Percentiles rank a stretch among this genome's conserved stretches.
Conservation (phyloP, 1,284 basidiomycete species). For the Salmacisia buchloeana region DNA sequence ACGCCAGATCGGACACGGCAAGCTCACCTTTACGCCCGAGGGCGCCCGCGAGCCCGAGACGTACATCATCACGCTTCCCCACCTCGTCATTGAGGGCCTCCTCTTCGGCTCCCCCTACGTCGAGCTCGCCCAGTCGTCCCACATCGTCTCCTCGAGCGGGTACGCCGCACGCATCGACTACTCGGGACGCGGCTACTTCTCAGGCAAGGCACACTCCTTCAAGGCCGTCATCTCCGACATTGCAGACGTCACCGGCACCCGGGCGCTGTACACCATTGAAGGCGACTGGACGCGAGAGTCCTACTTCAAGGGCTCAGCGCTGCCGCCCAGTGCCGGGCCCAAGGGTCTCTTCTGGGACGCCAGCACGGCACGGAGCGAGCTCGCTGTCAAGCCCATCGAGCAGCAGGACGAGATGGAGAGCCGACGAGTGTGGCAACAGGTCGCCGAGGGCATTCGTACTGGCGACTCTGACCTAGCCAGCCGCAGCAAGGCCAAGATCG, state of each 20-base stretch:
- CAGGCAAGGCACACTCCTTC: slow-evolving; percentile 86
- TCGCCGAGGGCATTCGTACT: slow-evolving; percentile 82
- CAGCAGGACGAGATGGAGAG: slow-evolving; percentile 79
- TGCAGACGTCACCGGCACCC: slow-evolving; percentile 49
- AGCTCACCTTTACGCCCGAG: slow-evolving; percentile 66
- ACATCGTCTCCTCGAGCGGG: slow-evolving; percentile 76
- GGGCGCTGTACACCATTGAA: slow-evolving; percentile 63
- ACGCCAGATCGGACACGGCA: slow-evolving; percentile 90
- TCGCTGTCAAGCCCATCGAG: slow-evolving; percentile 61
- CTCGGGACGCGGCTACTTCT: slow-evolving; percentile 88
- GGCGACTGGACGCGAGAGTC: slow-evolving; percentile 80
- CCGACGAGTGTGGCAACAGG: slow-evolving; percentile 74
- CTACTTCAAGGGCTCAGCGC: slow-evolving; percentile 49
- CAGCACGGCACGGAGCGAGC: slow-evolving; percentile 62
- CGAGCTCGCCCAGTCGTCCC: slow-evolving; percentile 75
- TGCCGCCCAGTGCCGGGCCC: slow-evolving; percentile 23
- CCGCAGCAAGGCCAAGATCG: slow-evolving; percentile 81
- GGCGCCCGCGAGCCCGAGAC: slow-evolving; percentile 58
- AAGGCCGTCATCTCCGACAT: slow-evolving; percentile 67
- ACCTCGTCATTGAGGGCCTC: slow-evolving; percentile 50
- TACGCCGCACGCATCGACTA: slow-evolving; percentile 67
- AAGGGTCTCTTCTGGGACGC: slow-evolving; percentile 55
- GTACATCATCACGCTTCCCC: slow-evolving; percentile 82
- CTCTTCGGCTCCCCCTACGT: slow-evolving; percentile 64
- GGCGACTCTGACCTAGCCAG: slow-evolving; percentile 89